These are phyloP conservation scores for Ganoderma meredithae DNA, from an alignment of 1,284 basidiomycete species.

Conservation along the genomic window DNA sequence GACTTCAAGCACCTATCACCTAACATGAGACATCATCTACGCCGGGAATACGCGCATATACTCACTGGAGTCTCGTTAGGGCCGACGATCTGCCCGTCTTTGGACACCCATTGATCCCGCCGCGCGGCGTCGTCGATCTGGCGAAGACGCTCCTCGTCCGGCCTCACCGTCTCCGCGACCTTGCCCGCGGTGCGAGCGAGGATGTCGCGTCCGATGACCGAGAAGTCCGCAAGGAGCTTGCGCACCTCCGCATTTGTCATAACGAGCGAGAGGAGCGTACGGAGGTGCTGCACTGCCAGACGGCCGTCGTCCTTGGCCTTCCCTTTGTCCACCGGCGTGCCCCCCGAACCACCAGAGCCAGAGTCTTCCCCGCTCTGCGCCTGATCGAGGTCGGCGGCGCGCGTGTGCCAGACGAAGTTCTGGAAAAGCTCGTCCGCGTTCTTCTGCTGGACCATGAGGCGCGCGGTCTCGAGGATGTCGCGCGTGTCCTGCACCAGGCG, in stretches of 20 bases:
- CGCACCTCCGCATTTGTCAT: constrained; percentile 93
- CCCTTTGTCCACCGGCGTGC: constrained; percentile 59
- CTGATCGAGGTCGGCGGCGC: constrained; percentile 56
- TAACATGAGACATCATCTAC: neutral
- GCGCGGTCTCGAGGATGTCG: constrained; percentile 76
- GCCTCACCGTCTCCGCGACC: constrained; percentile 76
- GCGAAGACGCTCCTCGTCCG: constrained; percentile 68
- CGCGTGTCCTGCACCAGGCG: constrained; percentile 79
- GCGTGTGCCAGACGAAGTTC: constrained; percentile 83
- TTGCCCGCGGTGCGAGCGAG: constrained; percentile 82
- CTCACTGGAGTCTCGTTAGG: constrained; percentile 42
- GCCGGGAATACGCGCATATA: constrained; percentile 16
- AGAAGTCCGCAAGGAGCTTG: constrained; percentile 87
- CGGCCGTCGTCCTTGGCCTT: constrained; percentile 68
- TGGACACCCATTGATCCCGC: constrained; percentile 62
- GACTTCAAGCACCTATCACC: constrained; percentile 51
- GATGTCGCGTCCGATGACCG: constrained; percentile 86
- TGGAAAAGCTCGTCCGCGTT: constrained; percentile 92
- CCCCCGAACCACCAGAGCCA: constrained; percentile 45
- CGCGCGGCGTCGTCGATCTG: constrained; percentile 78
- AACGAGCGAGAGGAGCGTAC: constrained; percentile 83
- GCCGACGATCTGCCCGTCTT: constrained; percentile 55
- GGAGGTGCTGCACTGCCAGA: constrained; percentile 81
- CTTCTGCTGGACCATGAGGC: constrained; percentile 79
- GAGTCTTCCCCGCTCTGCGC: constrained; percentile 53